Evolutionary conservation across 192 early-diverging fungal species (phyloP).

Genomic region (Phycomyces blakesleeanus): DNA sequence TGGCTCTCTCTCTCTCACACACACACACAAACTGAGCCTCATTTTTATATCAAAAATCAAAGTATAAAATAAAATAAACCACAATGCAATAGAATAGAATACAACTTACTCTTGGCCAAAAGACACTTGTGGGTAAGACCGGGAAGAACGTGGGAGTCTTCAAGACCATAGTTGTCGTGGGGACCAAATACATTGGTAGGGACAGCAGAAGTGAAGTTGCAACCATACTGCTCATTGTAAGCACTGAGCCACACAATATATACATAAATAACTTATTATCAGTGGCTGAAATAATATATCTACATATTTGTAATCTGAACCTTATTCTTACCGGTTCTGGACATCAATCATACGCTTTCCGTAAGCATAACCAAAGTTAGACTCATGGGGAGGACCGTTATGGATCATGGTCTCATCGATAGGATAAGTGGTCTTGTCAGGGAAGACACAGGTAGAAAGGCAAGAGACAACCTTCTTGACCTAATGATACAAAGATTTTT

Average conservation of each 20-base stretch:
- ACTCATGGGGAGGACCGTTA: conserved; percentile 73
- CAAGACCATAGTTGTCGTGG: conserved; percentile 74
- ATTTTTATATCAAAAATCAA: too few relatives aligned
- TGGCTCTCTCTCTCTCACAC: too few relatives aligned
- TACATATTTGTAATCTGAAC: not conserved
- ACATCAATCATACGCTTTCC: conserved; percentile 84
- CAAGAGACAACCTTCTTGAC: conserved; percentile 83
- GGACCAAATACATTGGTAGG: conserved; percentile 84
- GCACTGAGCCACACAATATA: conserved; percentile 40
- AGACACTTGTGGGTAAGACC: conserved; percentile 81
- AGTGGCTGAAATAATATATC: not conserved
- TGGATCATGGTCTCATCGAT: conserved; percentile 87
- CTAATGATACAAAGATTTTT: conserved; percentile 22
- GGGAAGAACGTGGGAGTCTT: conserved; percentile 78
- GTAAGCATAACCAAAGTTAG: conserved; percentile 81
- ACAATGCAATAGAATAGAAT: too few relatives aligned
- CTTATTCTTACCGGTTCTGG: conserved; percentile 60
- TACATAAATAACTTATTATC: too few relatives aligned
- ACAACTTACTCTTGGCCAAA: conserved; percentile 67
- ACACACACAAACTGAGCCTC: too few relatives aligned
- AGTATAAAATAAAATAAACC: too few relatives aligned
- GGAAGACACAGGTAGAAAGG: conserved; percentile 83
- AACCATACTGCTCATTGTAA: conserved; percentile 76
- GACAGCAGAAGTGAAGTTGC: conserved; percentile 74
- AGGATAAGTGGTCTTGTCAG: conserved; percentile 78